A percentile compares a stretch with the other conserved stretches of the same genome.
Evolutionary conservation across 1,284 basidiomycete genomes (phyloP).

Genomic region (Moesziomyces parantarcticus): DNA sequence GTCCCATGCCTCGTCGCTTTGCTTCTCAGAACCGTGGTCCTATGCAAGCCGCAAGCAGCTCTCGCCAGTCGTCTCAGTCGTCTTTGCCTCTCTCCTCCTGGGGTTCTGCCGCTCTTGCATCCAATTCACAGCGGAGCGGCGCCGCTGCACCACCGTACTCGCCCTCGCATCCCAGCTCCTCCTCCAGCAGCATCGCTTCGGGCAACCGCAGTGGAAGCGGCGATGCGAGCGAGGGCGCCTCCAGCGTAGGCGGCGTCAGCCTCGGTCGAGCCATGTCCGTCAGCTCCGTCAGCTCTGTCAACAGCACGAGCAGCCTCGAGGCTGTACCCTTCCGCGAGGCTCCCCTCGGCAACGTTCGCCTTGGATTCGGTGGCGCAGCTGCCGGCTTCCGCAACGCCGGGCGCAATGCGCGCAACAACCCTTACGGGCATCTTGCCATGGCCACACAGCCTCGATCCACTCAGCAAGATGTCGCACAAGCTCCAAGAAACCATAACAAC

Average conservation of each 20-base stretch:
- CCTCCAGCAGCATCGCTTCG: conserved; percentile 25
- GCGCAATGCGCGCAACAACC: conserved; percentile 21
- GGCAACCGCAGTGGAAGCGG: conserved; percentile 44
- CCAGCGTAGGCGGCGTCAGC: conserved; percentile 32
- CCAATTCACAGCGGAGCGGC: not conserved
- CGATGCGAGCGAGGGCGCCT: conserved; percentile 43
- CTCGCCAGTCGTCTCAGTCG: conserved; percentile 38
- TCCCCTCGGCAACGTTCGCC: conserved; percentile 60
- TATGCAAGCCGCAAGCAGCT: conserved; percentile 3
- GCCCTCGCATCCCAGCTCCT: conserved; percentile 15
- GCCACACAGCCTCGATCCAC: conserved; percentile 4
- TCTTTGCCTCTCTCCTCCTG: conserved; percentile 22
- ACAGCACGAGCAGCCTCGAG: conserved; percentile 64
- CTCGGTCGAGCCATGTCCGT: conserved; percentile 63
- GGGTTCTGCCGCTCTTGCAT: not conserved
- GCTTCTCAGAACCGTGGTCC: conserved; percentile 32
- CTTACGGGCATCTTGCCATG: conserved; percentile 17
- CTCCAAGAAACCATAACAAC: not conserved
- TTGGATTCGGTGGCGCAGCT: conserved; percentile 39
- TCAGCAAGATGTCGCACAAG: not conserved
- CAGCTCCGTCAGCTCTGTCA: conserved; percentile 62
- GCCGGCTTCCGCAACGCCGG: conserved; percentile 6
- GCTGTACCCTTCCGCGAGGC: conserved; percentile 64
- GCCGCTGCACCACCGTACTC: not conserved
- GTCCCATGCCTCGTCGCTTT: conserved; percentile 50